phyloP scores from a whole-genome alignment of 495 filamentous ascomycete species.

The Podospora conica region DNA sequence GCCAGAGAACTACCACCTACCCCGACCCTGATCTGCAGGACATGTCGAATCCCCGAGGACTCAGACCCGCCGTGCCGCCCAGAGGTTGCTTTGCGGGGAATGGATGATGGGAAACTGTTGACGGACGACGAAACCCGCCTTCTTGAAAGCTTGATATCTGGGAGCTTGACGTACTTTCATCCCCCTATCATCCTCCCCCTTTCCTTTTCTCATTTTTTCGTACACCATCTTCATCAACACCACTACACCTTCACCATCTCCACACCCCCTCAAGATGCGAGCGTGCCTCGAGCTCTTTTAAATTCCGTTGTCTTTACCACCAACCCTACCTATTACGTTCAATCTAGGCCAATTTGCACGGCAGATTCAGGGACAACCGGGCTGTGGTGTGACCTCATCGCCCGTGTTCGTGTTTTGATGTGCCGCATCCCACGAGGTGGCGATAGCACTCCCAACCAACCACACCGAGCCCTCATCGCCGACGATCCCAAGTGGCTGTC shows the following conservation, averaged over 20 bases:
- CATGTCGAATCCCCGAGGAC: not conserved
- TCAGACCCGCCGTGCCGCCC: not conserved
- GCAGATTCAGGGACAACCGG: not conserved
- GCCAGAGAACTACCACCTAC: not conserved
- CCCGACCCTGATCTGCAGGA: not conserved
- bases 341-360: not conserved
- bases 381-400: constrained; percentile 22
- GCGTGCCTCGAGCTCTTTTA: not conserved
- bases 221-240: not conserved
- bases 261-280: not conserved
- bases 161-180: not conserved
- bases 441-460: constrained; percentile 6
- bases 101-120: not conserved
- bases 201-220: not conserved
- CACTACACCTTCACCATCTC: not conserved
- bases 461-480: not conserved
- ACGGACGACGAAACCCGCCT: not conserved
- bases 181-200: not conserved
- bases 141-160: not conserved
- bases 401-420: not conserved
- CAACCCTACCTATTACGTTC: too few relatives aligned
- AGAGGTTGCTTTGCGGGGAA: not conserved
- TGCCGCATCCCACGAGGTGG: constrained; percentile 11
- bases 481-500: not conserved
- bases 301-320: not conserved